Evolutionary conservation across 495 filamentous ascomycete genomes (phyloP), one percentile per base, ranked within the genome.

Genomic region (Lophiotrema nucula): DNA sequence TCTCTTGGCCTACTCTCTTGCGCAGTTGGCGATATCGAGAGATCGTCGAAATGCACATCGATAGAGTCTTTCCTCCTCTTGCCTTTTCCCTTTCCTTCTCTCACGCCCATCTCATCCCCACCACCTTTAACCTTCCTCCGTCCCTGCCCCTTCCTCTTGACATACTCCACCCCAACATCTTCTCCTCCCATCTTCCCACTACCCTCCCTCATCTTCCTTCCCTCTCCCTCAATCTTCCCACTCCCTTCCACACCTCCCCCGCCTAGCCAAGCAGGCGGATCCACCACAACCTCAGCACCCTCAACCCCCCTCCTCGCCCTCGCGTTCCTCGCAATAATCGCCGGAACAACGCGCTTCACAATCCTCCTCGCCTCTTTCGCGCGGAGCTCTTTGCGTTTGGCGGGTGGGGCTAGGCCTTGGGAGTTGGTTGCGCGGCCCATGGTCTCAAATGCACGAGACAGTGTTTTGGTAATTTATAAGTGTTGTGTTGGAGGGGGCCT

Each of bases 331-430:
- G 71, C 67, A 1, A 83, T 60, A 11, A 83, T 52, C 6, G 77
- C 70, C 5, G 81, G 81, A 21, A 83, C 72, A 45, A 67, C 71
- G 45, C 76, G 78, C 61, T 80, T 78, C 56, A 81, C 67, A 24
- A 79, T 79, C 12, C 74, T 68, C 37, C 74, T 75, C 16, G 81
- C 79, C 45, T 71, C 69, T 56, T 77, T 80, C 0, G 77, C 74
- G 13, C 81, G 75, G 13, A 70, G 71, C 11, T 72, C 69, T 49
- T 66, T 64, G 5, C 65, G 44, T 21, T 53, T 27, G 0, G 56
- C 19, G 16, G 50, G 56, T 0, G 65, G 65, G 10, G 65, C 58
- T 2, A 64, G 55, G 25, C 65, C 65, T 45, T 53, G 33, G n/a
- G 56, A 56, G 33, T 65, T 44, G 21, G 55, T 46, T 24, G 60